Base-by-base conservation (phyloP, 2,329 filamentous ascomycete species). In the Coniochaeta pulveracea region DNA sequence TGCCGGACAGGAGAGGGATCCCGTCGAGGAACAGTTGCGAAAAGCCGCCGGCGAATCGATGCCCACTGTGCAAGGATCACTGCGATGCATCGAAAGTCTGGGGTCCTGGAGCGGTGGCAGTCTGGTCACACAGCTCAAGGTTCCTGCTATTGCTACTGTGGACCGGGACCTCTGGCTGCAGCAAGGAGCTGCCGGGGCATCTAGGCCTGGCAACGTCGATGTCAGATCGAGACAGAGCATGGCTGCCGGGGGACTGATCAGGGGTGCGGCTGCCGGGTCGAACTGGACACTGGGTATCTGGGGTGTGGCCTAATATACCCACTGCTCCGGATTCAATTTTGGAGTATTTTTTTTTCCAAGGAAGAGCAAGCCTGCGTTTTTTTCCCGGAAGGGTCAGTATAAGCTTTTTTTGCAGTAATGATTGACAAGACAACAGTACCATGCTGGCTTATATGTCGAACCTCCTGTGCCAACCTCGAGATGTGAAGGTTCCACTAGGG, bases 71-170 rank as follows among this genome's bases (percentile, higher is more conserved):
- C 69, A 72, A 24, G 80, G 80, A 3, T 57, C 64, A 18, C 58
- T 86, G 24, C 67, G 82, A 17, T 77, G 69, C 3, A 58, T 85
- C 2, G 75, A 83, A 40, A 76, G 77, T 1, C 56, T 88, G 2
- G 83, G 83, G 0, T 61, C 81, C 2, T 89, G 82, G 81, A 69
- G 72, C 14, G 83, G 83, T 9, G 82, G 76, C 3, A 85, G 80
- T 49, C 49, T 89, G 34, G 58, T 81, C 12, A 71, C 77, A 3
- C 73, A 79, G 42, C 60, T 86, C 37, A 79, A 78, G 36, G 64
- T 85, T 4, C 71, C 74, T 22, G 75, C 80, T 2, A 66, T 84
- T 34, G 77, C 79, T 3, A 71, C 77, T 19, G 61, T 88, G 14
- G 82, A 86, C 40, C 64, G 77, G 17, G 83, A 89, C 6, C 61